Percentiles rank a stretch among this genome's conserved stretches.
phyloP scores from a whole-genome alignment of 371 early-diverging fungal species.

The Mortierella sp. region DNA sequence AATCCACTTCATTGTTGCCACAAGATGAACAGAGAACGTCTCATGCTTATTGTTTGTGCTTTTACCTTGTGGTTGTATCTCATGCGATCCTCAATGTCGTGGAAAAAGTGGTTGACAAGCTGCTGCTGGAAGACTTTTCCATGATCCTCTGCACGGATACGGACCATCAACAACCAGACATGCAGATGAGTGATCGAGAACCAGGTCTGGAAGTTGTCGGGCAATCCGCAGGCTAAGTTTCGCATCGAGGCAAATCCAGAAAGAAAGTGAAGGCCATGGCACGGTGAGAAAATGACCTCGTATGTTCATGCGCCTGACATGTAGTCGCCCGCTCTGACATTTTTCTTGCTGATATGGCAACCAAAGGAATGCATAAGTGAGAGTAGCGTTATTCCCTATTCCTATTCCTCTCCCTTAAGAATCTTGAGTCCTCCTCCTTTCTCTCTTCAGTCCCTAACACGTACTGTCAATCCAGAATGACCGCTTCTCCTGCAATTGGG shows the following conservation, averaged over 20 bases:
- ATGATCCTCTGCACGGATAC: slow-evolving; percentile 78
- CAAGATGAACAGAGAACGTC: background rate
- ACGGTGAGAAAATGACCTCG: background rate
- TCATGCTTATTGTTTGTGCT: background rate
- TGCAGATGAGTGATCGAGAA: slow-evolving; percentile 91
- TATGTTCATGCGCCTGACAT: background rate
- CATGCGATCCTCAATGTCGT: slow-evolving; percentile 88
- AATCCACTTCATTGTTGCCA: background rate
- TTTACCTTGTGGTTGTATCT: slow-evolving; percentile 65
- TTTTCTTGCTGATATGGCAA: background rate
- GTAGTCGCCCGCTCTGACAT: background rate
- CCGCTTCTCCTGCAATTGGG: slow-evolving; percentile 65
- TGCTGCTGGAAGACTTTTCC: slow-evolving; percentile 88
- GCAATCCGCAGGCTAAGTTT: slow-evolving; percentile 74
- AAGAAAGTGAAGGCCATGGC: background rate
- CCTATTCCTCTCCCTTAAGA: background rate
- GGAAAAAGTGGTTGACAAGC: slow-evolving; percentile 90
- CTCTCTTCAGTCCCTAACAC: slow-evolving; percentile 11
- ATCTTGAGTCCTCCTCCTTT: background rate
- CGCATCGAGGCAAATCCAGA: background rate
- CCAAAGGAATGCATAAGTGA: background rate
- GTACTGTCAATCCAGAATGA: slow-evolving; percentile 71
- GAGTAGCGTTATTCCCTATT: background rate
- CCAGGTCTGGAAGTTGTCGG: slow-evolving; percentile 96
- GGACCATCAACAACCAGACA: slow-evolving; percentile 94